These are phyloP conservation scores for Oryza glaberrima DNA, from an alignment of 176 grass and related monocot species.

Conservation along the genomic window DNA sequence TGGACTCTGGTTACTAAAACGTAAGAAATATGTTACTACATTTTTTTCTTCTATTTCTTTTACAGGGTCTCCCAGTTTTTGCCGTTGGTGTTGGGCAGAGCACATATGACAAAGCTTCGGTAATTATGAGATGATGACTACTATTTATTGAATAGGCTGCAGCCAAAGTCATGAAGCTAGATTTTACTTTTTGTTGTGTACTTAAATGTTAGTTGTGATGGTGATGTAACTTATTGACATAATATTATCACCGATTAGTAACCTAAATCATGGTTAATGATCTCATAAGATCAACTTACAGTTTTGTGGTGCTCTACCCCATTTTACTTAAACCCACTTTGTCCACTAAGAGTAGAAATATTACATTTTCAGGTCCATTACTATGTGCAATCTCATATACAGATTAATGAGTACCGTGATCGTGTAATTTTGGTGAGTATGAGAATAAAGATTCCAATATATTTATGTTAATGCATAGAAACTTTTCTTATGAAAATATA, in stretches of 20 bases:
- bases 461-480: conserved; percentile 9
- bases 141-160: conserved; percentile 35
- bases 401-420: conserved; percentile 97
- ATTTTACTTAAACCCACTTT: not conserved
- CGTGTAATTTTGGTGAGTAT: conserved; percentile 77
- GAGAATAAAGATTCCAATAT: not conserved
- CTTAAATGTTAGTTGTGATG: conserved; percentile 24
- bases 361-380: conserved; percentile 78
- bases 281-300: not conserved
- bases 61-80: conserved; percentile 92
- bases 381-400: conserved; percentile 99
- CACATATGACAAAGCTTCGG: conserved; percentile 89
- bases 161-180: conserved; percentile 9
- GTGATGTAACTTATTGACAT: conserved; percentile 17
- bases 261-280: conserved; percentile 28
- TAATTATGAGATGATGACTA: conserved; percentile 49
- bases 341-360: conserved; percentile 22
- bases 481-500: conserved; percentile 19
- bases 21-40: conserved; percentile 10
- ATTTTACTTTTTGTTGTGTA: not conserved
- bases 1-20: conserved; percentile 1
- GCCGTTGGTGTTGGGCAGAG: conserved; percentile 93
- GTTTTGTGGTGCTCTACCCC: not conserved
- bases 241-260: conserved; percentile 1
- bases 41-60: conserved; percentile 22